A percentile compares a stretch with the other conserved stretches of the same genome.
These are phyloP conservation scores for Suillus cothurnatus DNA, from an alignment of 768 basidiomycete genomes.

Conservation along the genomic window DNA sequence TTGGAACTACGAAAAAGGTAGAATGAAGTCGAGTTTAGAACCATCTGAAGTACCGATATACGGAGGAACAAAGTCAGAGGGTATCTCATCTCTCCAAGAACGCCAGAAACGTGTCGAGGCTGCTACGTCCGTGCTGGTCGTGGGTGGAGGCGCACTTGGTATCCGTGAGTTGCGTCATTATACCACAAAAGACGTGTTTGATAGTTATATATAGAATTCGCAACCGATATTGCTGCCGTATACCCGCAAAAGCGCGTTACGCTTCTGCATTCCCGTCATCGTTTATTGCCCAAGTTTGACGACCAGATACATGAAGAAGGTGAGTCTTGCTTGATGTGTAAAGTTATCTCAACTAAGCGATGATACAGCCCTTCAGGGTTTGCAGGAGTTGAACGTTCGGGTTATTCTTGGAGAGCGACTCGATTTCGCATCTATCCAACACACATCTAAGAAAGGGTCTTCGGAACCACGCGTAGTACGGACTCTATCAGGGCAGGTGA, in stretches of 20 bases:
- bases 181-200: neutral
- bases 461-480: conserved; percentile 34
- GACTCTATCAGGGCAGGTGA: conserved; percentile 51
- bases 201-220: conserved; percentile 48
- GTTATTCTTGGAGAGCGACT: conserved; percentile 58
- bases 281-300: conserved; percentile 55
- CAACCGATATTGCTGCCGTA: conserved; percentile 59
- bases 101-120: conserved; percentile 50
- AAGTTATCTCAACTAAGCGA: too few species aligned
- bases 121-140: conserved; percentile 56
- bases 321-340: conserved; percentile 22
- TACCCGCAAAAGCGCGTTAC: conserved; percentile 57
- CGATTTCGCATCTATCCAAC: conserved; percentile 42
- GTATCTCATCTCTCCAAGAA: conserved; percentile 51
- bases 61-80: conserved; percentile 48
- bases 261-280: conserved; percentile 58
- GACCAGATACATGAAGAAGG: conserved; percentile 53
- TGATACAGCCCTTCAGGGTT: conserved; percentile 37
- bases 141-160: conserved; percentile 75
- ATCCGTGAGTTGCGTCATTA: conserved; percentile 49
- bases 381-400: conserved; percentile 46
- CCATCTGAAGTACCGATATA: conserved; percentile 20
- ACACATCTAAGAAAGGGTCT: conserved; percentile 2
- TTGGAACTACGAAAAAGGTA: conserved; percentile 38
- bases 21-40: neutral